These are phyloP conservation scores for Aspergillus puulaauensis DNA, from an alignment of 2,329 filamentous ascomycete species.

Conservation along the genomic window DNA sequence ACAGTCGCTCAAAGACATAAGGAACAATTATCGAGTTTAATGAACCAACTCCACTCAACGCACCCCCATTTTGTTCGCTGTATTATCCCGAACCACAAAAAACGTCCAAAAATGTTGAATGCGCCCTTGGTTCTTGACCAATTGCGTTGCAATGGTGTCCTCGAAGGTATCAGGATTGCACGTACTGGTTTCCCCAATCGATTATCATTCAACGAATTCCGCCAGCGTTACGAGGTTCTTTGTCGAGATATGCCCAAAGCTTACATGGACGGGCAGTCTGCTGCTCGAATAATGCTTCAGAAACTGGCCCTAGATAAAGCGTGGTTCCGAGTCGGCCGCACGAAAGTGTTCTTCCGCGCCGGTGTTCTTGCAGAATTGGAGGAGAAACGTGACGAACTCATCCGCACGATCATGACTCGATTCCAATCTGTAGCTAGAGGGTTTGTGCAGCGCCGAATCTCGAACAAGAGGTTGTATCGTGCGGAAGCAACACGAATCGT, in stretches of 20 bases:
- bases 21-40: slow-evolving; percentile 94
- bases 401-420: slow-evolving; percentile 86
- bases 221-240: slow-evolving; percentile 92
- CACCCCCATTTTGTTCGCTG: slow-evolving; percentile 98
- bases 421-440: slow-evolving; percentile 93
- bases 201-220: slow-evolving; percentile 87
- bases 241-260: slow-evolving; percentile 85
- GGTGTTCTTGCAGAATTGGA: slow-evolving; percentile 95
- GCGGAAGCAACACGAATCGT: slow-evolving; percentile 94
- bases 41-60: slow-evolving; percentile 90
- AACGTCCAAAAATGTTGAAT: slow-evolving; percentile 88
- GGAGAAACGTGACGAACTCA: slow-evolving; percentile 89
- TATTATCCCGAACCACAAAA: slow-evolving; percentile 97
- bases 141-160: slow-evolving; percentile 95
- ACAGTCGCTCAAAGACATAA: slow-evolving; percentile 97
- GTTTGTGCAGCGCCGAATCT: slow-evolving; percentile 81
- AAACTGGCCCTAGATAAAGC: slow-evolving; percentile 81
- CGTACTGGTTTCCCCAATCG: slow-evolving; percentile 96
- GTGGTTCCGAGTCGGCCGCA: slow-evolving; percentile 89
- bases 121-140: slow-evolving; percentile 93
- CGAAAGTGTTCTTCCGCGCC: slow-evolving; percentile 96
- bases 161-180: slow-evolving; percentile 97
- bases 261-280: slow-evolving; percentile 86
- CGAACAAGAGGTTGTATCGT: slow-evolving; percentile 89
- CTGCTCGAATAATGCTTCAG: slow-evolving; percentile 81